These are phyloP conservation scores for Serendipita indica DNA, from an alignment of 768 basidiomycete species.

Conservation along the genomic window DNA sequence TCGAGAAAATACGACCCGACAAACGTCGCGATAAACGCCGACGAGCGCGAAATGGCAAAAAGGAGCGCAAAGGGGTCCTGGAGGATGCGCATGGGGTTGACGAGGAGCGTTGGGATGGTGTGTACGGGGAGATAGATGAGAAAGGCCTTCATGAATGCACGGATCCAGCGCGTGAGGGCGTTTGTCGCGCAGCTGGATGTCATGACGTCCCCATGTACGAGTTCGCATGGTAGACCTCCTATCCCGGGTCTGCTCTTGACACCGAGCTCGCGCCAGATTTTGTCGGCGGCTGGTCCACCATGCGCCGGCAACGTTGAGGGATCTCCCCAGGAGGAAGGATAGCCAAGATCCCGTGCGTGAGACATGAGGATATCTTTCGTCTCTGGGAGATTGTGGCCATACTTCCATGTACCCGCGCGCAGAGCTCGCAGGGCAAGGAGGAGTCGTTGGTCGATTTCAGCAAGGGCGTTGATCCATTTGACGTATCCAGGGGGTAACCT, in stretches of 20 bases:
- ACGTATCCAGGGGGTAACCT: conserved; percentile 39
- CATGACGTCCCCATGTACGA: conserved; percentile 49
- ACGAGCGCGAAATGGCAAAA: conserved; percentile 43
- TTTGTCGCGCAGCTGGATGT: conserved; percentile 48
- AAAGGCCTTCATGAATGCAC: conserved; percentile 48
- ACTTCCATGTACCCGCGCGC: conserved; percentile 45
- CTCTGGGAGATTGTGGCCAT: conserved; percentile 30
- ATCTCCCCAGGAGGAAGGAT: conserved; percentile 49
- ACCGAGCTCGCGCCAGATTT: conserved; percentile 41
- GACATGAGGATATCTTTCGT: conserved; percentile 27
- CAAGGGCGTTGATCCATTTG: conserved; percentile 63
- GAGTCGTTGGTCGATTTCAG: conserved; percentile 48
- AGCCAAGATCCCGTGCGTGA: conserved; percentile 42
- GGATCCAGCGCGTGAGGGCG: conserved; percentile 34
- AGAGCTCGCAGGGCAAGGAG: conserved; percentile 38
- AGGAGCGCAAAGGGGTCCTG: conserved; percentile 23
- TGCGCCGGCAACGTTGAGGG: conserved; percentile 43
- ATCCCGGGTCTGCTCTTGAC: conserved; percentile 37
- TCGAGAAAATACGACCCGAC: conserved; percentile 54
- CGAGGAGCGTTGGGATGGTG: conserved; percentile 3
- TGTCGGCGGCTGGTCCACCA: conserved; percentile 39
- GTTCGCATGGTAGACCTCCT: conserved; percentile 63
- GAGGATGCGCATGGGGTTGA: background rate
- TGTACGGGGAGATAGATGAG: conserved; percentile 54
- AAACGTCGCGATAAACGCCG: conserved; percentile 58